Conservation (phyloP, 2,329 filamentous ascomycete genomes). For the Claviceps sorghi region DNA sequence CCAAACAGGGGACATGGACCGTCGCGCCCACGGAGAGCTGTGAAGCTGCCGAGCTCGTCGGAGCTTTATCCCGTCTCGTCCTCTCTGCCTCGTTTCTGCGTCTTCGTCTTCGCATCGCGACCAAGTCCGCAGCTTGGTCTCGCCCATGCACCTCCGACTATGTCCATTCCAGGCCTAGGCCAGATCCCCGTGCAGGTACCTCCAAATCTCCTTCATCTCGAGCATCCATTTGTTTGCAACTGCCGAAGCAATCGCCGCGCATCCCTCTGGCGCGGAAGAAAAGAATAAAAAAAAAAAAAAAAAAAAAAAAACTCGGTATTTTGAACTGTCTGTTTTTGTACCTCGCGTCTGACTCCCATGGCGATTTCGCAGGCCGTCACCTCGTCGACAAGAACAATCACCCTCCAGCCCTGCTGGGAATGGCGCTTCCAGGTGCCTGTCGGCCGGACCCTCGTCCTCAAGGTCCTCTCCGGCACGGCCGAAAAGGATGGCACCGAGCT, state of each 20-base stretch:
- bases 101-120: not conserved
- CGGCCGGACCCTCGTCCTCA: constrained; percentile 27
- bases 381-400: constrained; percentile 30
- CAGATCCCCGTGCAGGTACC: constrained; percentile 46
- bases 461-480: constrained; percentile 67
- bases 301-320: not conserved
- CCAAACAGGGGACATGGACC: not conserved
- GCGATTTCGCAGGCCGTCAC: constrained; percentile 15
- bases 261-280: not conserved
- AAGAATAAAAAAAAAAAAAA: not conserved
- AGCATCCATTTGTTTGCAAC: not conserved
- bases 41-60: not conserved
- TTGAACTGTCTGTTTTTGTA: too few species aligned
- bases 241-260: not conserved
- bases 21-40: not conserved
- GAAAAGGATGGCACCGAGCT: constrained; percentile 95
- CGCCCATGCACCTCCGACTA: constrained; percentile 25
- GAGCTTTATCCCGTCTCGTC: not conserved
- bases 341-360: not conserved
- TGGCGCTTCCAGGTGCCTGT: constrained; percentile 63
- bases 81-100: too few species aligned
- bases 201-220: too few species aligned
- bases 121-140: not conserved
- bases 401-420: constrained; percentile 52
- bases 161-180: constrained; percentile 64